These are phyloP conservation scores for Drechmeria coniospora DNA, from an alignment of 2,329 filamentous ascomycete genomes.

Conservation along the genomic window DNA sequence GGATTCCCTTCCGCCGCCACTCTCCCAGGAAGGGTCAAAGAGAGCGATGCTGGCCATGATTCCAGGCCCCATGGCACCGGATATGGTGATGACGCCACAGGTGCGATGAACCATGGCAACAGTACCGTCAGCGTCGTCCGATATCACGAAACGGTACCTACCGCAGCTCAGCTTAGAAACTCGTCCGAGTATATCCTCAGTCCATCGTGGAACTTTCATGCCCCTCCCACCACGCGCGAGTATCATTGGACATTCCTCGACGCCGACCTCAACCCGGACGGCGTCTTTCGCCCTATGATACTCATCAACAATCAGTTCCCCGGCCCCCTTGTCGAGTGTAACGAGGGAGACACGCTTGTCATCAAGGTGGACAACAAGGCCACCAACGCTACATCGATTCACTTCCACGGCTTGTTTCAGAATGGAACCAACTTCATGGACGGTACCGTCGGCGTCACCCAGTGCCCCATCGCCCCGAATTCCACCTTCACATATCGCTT, in stretches of 20 bases:
- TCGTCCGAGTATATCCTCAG: conserved; percentile 40
- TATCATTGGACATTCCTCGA: conserved; percentile 47
- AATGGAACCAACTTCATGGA: conserved; percentile 65
- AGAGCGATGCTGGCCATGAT: not conserved
- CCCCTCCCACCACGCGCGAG: conserved; percentile 33
- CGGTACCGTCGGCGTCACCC: conserved; percentile 50
- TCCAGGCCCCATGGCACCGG: not conserved
- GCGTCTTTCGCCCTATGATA: conserved; percentile 41
- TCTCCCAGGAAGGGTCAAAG: not conserved
- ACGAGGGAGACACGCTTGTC: conserved; percentile 56
- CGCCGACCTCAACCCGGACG: conserved; percentile 44
- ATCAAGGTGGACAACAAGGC: conserved; percentile 55
- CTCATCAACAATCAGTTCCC: conserved; percentile 65
- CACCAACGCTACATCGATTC: conserved; percentile 49
- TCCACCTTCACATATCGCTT: conserved; percentile 53
- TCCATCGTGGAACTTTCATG: conserved; percentile 37
- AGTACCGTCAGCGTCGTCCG: conserved; percentile 4
- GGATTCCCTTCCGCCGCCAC: conserved; percentile 4
- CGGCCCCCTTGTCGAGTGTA: conserved; percentile 55
- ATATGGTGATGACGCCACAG: not conserved
- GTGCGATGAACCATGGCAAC: not conserved
- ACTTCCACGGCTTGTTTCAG: conserved; percentile 68
- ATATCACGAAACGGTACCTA: conserved; percentile 10
- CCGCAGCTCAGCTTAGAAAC: conserved; percentile 12
- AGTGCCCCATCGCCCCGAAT: conserved; percentile 50